phyloP scores from a whole-genome alignment of 768 basidiomycete genomes.

The Suillus fuscotomentosus region DNA sequence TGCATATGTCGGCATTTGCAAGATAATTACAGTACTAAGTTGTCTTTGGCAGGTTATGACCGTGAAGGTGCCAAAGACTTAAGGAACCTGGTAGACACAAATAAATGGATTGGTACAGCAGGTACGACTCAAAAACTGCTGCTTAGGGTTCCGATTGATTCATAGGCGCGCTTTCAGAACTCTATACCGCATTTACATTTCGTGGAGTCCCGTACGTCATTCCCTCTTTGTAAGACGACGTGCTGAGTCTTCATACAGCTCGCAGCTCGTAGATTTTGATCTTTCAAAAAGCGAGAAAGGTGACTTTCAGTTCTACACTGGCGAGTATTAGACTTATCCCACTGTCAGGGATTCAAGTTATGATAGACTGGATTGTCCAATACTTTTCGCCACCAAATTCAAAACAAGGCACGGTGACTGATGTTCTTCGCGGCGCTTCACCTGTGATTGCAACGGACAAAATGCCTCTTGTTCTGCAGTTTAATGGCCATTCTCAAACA shows the following conservation, averaged over 20 bases:
- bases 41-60: slow-evolving; percentile 61
- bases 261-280: slow-evolving; percentile 66
- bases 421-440: slow-evolving; percentile 48
- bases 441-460: slow-evolving; percentile 57
- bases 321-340: neutral
- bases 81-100: slow-evolving; percentile 51
- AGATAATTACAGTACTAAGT: neutral
- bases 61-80: slow-evolving; percentile 62
- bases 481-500: slow-evolving; percentile 82
- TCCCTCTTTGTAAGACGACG: slow-evolving; percentile 1
- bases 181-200: slow-evolving; percentile 76
- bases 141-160: slow-evolving; percentile 4
- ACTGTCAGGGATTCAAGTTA: slow-evolving; percentile 38
- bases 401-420: slow-evolving; percentile 42
- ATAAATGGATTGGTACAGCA: slow-evolving; percentile 80
- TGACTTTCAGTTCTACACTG: slow-evolving; percentile 18
- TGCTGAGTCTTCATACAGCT: slow-evolving; percentile 33
- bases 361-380: slow-evolving; percentile 72
- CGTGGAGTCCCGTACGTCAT: slow-evolving; percentile 77
- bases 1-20: slow-evolving; percentile 17
- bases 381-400: slow-evolving; percentile 55
- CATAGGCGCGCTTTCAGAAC: slow-evolving; percentile 41
- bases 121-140: slow-evolving; percentile 40
- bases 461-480: slow-evolving; percentile 84
- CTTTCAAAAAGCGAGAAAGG: slow-evolving; percentile 43